A percentile compares a stretch with the other conserved stretches of the same genome.
These are phyloP conservation scores for Podospora comata DNA, from an alignment of 495 filamentous ascomycete species.

Conservation along the genomic window DNA sequence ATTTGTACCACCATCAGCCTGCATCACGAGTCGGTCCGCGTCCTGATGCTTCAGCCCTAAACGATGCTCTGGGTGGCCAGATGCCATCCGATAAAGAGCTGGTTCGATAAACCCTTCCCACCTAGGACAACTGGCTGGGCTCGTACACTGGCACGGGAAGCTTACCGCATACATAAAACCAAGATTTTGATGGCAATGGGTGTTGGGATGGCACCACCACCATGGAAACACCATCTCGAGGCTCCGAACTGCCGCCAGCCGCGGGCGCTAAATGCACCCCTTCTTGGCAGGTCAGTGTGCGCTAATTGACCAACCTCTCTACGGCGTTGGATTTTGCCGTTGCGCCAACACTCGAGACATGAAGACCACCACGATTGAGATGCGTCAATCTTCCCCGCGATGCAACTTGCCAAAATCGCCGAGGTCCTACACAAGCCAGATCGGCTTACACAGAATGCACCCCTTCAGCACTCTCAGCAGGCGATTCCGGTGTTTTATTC, in stretches of 20 bases:
- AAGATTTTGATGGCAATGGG: not conserved
- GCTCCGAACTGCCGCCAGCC: constrained; percentile 26
- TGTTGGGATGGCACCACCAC: not conserved
- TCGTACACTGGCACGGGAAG: not conserved
- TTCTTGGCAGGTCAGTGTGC: not conserved
- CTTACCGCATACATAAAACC: not conserved
- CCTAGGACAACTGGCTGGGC: not conserved
- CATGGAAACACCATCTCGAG: not conserved
- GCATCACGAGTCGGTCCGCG: not conserved
- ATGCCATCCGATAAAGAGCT: no score
- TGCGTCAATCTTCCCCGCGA: not conserved
- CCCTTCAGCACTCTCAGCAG: not conserved
- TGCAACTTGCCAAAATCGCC: not conserved
- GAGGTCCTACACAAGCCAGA: not conserved
- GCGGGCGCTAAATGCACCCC: constrained; percentile 16
- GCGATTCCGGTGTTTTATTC: not conserved
- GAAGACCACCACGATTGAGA: not conserved
- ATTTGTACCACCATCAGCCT: not conserved
- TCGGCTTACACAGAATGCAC: not conserved
- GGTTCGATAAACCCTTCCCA: not conserved
- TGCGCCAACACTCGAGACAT: not conserved
- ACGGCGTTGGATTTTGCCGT: not conserved
- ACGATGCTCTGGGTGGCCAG: not conserved
- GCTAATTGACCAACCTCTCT: not conserved
- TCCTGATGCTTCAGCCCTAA: not conserved